These are phyloP conservation scores for Aspergillus phoenicis DNA, from an alignment of 2,329 filamentous ascomycete genomes.

Conservation along the genomic window DNA sequence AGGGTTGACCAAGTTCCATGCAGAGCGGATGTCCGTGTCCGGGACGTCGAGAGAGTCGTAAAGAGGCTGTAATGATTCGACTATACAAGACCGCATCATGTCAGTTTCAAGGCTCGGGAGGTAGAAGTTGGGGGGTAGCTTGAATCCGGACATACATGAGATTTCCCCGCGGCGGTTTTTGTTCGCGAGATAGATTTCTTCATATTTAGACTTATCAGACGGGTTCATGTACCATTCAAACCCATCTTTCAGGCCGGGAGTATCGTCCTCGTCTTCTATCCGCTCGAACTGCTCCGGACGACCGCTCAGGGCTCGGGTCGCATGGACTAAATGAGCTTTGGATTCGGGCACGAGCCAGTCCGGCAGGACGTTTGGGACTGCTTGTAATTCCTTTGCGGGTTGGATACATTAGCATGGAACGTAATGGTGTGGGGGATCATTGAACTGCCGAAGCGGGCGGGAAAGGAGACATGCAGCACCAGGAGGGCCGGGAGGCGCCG, in stretches of 20 bases:
- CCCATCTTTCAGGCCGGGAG: slow-evolving; percentile 84
- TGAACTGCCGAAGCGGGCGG: not conserved
- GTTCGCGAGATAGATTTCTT: slow-evolving; percentile 94
- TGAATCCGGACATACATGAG: slow-evolving; percentile 60
- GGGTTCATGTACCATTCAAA: slow-evolving; percentile 99
- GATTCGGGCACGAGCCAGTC: slow-evolving; percentile 98
- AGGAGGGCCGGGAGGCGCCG: not conserved
- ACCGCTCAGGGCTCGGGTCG: slow-evolving; percentile 75
- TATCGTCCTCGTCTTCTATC: slow-evolving; percentile 76
- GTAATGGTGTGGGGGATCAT: not conserved
- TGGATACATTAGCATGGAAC: slow-evolving; percentile 11
- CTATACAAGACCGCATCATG: slow-evolving; percentile 47
- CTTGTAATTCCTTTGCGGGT: slow-evolving; percentile 71
- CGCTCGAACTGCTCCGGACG: slow-evolving; percentile 81
- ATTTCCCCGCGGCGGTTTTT: slow-evolving; percentile 84
- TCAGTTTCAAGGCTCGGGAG: slow-evolving; percentile 11
- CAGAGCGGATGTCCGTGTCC: slow-evolving; percentile 79
- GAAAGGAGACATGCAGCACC: slow-evolving; percentile 6
- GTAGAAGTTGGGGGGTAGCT: not conserved
- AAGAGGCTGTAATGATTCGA: slow-evolving; percentile 76
- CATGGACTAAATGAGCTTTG: slow-evolving; percentile 87
- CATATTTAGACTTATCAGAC: slow-evolving; percentile 86
- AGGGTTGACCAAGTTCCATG: slow-evolving; percentile 97
- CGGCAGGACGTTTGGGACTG: slow-evolving; percentile 82
- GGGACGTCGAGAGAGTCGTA: slow-evolving; percentile 72